Conservation (phyloP, 352 stramenopile species). For the Phytophthora nicotianae region DNA sequence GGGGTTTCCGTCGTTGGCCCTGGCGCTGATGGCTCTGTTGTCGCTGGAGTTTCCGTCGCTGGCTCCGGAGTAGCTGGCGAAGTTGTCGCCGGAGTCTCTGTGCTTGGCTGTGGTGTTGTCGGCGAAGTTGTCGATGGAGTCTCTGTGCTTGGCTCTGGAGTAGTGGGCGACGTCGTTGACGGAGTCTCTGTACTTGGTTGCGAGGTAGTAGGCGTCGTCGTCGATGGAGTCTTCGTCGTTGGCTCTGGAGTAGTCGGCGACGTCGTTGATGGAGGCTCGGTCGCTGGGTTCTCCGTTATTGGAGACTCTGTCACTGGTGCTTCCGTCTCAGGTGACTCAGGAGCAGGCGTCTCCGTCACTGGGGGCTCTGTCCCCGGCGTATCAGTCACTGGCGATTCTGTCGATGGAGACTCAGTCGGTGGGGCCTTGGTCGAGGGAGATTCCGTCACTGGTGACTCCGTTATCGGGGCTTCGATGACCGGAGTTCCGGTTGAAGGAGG, state of each 20-base stretch:
- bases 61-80: background rate
- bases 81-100: background rate
- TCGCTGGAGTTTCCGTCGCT: background rate
- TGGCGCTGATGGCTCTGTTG: background rate
- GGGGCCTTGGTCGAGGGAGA: background rate
- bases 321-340: no score
- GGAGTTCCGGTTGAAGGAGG: slow-evolving; percentile 7
- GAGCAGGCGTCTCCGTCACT: background rate
- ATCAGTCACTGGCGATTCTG: background rate
- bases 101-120: background rate
- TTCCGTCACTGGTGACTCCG: slow-evolving; percentile 8
- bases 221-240: slow-evolving; percentile 3
- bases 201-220: no score
- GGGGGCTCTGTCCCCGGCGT: slow-evolving; percentile 3
- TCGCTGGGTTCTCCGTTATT: background rate
- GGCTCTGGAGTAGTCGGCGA: background rate
- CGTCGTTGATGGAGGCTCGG: background rate
- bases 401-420: background rate
- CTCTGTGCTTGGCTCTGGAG: background rate
- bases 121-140: slow-evolving; percentile 1
- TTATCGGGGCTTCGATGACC: background rate
- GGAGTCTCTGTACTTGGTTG: background rate
- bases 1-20: background rate
- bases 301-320: background rate
- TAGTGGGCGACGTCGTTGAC: background rate